Evolutionary conservation across 2,329 filamentous ascomycete genomes (phyloP), one percentile per base, ranked within the genome.

Genomic region (Aspergillus sp.): DNA sequence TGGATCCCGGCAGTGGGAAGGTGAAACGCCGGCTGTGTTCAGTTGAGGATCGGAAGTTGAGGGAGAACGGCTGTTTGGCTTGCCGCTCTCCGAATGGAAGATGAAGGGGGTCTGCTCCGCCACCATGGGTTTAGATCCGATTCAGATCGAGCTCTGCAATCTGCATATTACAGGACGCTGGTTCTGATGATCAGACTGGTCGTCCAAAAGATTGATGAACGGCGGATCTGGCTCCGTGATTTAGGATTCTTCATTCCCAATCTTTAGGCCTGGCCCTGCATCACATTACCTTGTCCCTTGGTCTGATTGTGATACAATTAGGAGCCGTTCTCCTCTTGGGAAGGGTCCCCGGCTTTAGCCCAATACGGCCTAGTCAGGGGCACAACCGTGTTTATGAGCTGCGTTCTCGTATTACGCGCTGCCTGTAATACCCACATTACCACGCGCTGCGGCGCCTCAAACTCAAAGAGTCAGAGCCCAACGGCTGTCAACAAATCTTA

Each of bases 341-440:
- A 31, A 31, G 27, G 27, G 27, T 11, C 27, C 9, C 35, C 15
- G 35, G 15, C 48, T 21, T 43, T 40, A 31, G 6, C 53, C 46
- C 15, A 6, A 44, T 49, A 7, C 6, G 47, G 54, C 19, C 46
- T 63, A 63, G 61, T 61, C 56, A 63, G 61, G 61, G 61, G 61
- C 53, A 63, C 51, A 39, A 58, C 44, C 35, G 43, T 6, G 14
- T 37, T 27, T 33, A 39, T 39, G n/a, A 24, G 8, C 40, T 23
- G 9, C 21, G 23, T 35, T 7, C n/a, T 56, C 19, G 24, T 35
- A 56, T 40, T 48, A 39, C 43, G 24, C 44, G 44, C 44, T 48
- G 17, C 9, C 15, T 19, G 44, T 47, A 56, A 37, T 37, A 48
- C 31, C 43, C 43, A 46, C 23, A 31, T 31, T 47, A 48, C 45